Evolutionary conservation across 306 rosid genomes (phyloP).

Genomic region (Albizia julibrissin): DNA sequence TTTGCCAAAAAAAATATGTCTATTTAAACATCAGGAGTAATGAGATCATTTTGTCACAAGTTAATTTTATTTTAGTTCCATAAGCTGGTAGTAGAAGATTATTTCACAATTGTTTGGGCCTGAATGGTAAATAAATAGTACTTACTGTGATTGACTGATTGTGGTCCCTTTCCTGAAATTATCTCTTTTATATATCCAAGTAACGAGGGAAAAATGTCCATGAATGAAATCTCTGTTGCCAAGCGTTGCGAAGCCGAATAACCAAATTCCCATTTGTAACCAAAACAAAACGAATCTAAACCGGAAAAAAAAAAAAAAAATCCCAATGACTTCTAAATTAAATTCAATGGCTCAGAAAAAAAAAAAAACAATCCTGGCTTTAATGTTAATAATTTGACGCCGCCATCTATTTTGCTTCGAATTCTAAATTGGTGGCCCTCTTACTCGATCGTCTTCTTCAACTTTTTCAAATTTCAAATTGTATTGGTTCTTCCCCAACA

Average conservation of each 20-base stretch:
- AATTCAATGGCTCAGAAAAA: background rate
- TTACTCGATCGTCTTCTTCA: background rate
- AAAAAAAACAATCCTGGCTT: background rate
- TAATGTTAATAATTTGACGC: background rate
- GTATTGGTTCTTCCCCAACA: background rate
- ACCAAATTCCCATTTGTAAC: background rate
- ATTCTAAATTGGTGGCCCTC: slow-evolving; percentile 4
- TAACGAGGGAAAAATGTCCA: background rate
- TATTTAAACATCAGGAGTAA: too few relatives aligned
- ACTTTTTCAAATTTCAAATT: slow-evolving; percentile 10
- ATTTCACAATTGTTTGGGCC: too few relatives aligned
- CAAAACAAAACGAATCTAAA: background rate
- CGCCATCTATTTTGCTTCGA: slow-evolving; percentile 5
- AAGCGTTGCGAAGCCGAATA: background rate
- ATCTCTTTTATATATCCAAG: background rate
- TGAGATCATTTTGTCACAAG: too few relatives aligned
- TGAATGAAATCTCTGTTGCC: background rate
- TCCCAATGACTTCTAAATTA: background rate
- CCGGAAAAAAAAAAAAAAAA: too few relatives aligned
- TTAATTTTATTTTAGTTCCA: too few relatives aligned
- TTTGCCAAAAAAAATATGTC: too few relatives aligned
- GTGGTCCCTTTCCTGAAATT: too few relatives aligned
- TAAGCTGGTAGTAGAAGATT: too few relatives aligned
- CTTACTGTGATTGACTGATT: too few relatives aligned
- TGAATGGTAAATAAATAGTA: too few relatives aligned